Percentiles rank a stretch among this genome's conserved stretches.
Evolutionary conservation across 2,329 filamentous ascomycete species (phyloP).

Genomic region (Lasiodiplodia gonubiensis): DNA sequence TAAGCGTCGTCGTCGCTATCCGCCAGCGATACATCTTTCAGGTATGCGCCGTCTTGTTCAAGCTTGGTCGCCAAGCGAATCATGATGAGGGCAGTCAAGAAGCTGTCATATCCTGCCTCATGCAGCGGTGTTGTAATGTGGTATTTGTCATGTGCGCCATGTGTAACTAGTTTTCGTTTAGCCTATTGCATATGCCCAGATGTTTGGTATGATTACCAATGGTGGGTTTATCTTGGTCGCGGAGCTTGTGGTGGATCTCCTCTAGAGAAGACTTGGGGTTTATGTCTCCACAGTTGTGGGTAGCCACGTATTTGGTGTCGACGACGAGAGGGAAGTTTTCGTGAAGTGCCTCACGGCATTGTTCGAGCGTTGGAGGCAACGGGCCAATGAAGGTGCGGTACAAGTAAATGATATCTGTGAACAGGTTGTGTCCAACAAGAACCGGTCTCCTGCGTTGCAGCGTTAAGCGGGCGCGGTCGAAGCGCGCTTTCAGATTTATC

Average conservation of each 20-base stretch:
- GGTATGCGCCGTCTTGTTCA: slow-evolving; percentile 46
- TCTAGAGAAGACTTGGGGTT: slow-evolving; percentile 57
- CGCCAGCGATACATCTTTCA: slow-evolving; percentile 30
- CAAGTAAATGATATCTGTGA: slow-evolving; percentile 68
- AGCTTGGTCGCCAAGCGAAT: slow-evolving; percentile 62
- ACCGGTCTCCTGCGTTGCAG: slow-evolving; percentile 56
- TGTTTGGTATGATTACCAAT: slow-evolving; percentile 40
- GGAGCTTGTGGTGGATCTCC: slow-evolving; percentile 54
- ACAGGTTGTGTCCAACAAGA: slow-evolving; percentile 69
- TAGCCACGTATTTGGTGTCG: slow-evolving; percentile 69
- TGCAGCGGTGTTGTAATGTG: slow-evolving; percentile 52
- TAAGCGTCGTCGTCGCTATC: slow-evolving; percentile 28
- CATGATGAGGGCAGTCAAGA: slow-evolving; percentile 64
- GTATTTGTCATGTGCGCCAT: slow-evolving; percentile 52
- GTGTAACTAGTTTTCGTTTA: slow-evolving; percentile 32
- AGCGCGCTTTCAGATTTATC: slow-evolving; percentile 44
- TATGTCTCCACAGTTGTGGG: slow-evolving; percentile 59
- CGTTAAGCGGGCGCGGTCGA: slow-evolving; percentile 47
- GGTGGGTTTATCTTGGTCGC: slow-evolving; percentile 48
- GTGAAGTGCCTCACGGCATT: slow-evolving; percentile 60
- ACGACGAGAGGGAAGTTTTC: slow-evolving; percentile 62
- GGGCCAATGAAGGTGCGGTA: slow-evolving; percentile 66
- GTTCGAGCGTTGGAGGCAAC: slow-evolving; percentile 60
- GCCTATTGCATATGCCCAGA: not conserved
- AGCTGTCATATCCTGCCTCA: slow-evolving; percentile 69